Conservation (phyloP, 108 stramenopile genomes). For the Schizochytrium sp. region DNA sequence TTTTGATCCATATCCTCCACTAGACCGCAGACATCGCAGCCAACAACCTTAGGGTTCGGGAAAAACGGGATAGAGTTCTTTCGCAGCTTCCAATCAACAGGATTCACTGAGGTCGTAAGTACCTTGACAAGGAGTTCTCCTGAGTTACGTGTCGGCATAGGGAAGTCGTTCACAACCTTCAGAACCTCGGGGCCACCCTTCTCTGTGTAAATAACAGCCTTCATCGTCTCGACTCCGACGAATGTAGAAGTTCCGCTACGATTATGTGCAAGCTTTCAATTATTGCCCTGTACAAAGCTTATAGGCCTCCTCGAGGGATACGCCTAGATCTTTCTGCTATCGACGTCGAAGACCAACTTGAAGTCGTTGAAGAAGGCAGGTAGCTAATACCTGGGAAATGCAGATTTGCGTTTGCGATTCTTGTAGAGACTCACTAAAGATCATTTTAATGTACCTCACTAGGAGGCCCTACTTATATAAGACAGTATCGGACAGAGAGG, state of each 20-base stretch:
- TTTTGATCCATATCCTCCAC: neutral
- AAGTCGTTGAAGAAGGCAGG: too few species aligned
- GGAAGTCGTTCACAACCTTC: conserved; percentile 1
- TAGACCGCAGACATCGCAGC: conserved; percentile 61
- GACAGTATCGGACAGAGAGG: too few species aligned
- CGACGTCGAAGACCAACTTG: too few species aligned
- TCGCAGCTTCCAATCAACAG: conserved; percentile 58
- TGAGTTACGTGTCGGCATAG: neutral
- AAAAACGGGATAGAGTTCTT: conserved; percentile 15
- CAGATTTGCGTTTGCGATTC: too few species aligned
- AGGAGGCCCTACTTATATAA: too few species aligned
- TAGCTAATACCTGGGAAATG: too few species aligned
- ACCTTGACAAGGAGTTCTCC: conserved; percentile 59
- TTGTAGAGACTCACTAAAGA: too few species aligned
- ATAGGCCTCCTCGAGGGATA: too few species aligned
- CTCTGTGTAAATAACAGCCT: conserved; percentile 20
- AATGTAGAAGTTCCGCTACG: neutral
- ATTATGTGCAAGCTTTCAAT: neutral
- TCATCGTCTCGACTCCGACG: neutral
- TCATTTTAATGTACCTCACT: too few species aligned
- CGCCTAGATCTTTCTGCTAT: too few species aligned
- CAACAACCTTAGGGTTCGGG: conserved; percentile 55
- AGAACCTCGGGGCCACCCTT: conserved; percentile 45
- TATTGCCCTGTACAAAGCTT: too few species aligned
- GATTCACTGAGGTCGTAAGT: conserved; percentile 24